phyloP scores from a whole-genome alignment of 2,329 filamentous ascomycete genomes.

The Pseudopyricularia cyperi region DNA sequence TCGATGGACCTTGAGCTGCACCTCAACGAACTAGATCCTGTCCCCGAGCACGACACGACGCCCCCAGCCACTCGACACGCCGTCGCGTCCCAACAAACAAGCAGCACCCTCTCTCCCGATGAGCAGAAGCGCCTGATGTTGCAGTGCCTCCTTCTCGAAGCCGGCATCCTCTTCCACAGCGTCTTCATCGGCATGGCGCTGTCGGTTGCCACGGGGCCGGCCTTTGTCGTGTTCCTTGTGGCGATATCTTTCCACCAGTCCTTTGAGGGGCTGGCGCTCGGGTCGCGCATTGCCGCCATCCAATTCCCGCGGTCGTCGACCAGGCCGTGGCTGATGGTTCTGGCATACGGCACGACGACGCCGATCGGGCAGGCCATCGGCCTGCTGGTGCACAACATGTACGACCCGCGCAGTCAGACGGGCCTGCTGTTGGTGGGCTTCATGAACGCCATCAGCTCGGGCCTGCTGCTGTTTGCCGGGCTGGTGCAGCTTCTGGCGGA shows the following conservation, averaged over 20 bases:
- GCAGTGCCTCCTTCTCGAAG: slow-evolving; percentile 69
- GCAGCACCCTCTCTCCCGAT: slow-evolving; percentile 30
- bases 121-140: slow-evolving; percentile 55
- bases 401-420: slow-evolving; percentile 64
- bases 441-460: slow-evolving; percentile 77
- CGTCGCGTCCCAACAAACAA: not conserved
- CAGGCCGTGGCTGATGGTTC: slow-evolving; percentile 73
- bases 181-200: slow-evolving; percentile 82
- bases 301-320: slow-evolving; percentile 61
- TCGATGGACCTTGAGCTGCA: slow-evolving; percentile 40
- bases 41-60: slow-evolving; percentile 15
- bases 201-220: slow-evolving; percentile 65
- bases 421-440: slow-evolving; percentile 73
- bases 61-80: slow-evolving; percentile 8
- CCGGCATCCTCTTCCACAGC: slow-evolving; percentile 74
- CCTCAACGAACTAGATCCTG: slow-evolving; percentile 45
- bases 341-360: slow-evolving; percentile 65
- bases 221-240: slow-evolving; percentile 67
- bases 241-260: slow-evolving; percentile 79
- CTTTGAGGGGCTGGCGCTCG: slow-evolving; percentile 78
- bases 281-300: slow-evolving; percentile 72
- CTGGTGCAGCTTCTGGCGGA: slow-evolving; percentile 76
- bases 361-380: slow-evolving; percentile 77
- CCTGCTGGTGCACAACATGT: slow-evolving; percentile 62
- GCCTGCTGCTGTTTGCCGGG: slow-evolving; percentile 68